phyloP scores from a whole-genome alignment of 192 early-diverging fungal genomes.

The Umbelopsis ramanniana region DNA sequence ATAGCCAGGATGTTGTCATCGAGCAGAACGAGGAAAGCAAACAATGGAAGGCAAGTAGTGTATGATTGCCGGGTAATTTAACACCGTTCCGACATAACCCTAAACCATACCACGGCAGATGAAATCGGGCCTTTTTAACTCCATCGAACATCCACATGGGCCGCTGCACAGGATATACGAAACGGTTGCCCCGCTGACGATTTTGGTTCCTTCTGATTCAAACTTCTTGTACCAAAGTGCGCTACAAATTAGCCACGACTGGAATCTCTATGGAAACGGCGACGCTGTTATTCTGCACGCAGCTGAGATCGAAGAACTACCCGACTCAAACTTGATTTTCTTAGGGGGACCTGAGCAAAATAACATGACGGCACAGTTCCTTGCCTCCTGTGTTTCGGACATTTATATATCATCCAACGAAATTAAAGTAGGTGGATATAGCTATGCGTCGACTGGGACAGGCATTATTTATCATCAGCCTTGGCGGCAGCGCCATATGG shows the following conservation, averaged over 20 bases:
- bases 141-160: constrained; percentile 53
- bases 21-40: neutral
- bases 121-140: too few species aligned
- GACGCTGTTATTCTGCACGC: constrained; percentile 54
- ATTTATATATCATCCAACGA: neutral
- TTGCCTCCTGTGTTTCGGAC: constrained; percentile 1
- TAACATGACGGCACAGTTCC: constrained; percentile 44
- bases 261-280: constrained; percentile 69
- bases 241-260: constrained; percentile 61
- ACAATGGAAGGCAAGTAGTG: constrained; percentile 8
- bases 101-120: too few species aligned
- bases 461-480: constrained; percentile 52
- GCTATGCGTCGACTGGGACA: constrained; percentile 29
- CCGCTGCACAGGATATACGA: constrained; percentile 54
- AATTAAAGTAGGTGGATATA: constrained; percentile 29
- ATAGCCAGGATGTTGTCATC: too few species aligned
- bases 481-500: constrained; percentile 31
- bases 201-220: constrained; percentile 47
- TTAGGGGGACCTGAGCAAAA: constrained; percentile 67
- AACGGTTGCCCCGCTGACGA: constrained; percentile 49
- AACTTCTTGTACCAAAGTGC: constrained; percentile 52
- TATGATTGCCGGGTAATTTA: too few species aligned
- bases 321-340: constrained; percentile 61
- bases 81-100: too few species aligned
- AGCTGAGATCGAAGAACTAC: constrained; percentile 56